Evolutionary conservation across 345 rosid species (phyloP).

Genomic region (Gossypium sturtianum): DNA sequence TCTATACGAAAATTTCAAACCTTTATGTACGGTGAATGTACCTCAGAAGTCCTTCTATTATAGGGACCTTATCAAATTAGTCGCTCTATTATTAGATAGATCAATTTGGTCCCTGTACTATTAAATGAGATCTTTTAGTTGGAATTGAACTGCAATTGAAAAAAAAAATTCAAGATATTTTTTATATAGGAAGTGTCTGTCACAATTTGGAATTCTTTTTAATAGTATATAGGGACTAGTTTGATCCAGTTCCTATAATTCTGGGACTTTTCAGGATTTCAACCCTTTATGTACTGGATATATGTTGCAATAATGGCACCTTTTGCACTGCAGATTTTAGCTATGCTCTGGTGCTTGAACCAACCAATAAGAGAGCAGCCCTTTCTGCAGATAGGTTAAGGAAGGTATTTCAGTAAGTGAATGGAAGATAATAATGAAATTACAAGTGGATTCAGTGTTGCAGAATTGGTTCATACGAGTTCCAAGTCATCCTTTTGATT

Average conservation of each 20-base stretch:
- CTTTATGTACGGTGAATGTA: not conserved
- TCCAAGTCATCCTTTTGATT: not conserved
- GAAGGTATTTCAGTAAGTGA: slow-evolving; percentile 41
- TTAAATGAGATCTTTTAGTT: too few species aligned
- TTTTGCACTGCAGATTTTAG: slow-evolving; percentile 55
- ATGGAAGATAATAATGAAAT: not conserved
- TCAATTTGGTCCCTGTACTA: too few species aligned
- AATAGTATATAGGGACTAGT: too few species aligned
- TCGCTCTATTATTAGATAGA: too few species aligned
- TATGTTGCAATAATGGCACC: not conserved
- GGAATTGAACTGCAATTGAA: too few species aligned
- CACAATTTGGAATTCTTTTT: too few species aligned
- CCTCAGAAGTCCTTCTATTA: too few species aligned
- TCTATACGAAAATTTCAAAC: not conserved
- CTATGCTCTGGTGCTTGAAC: slow-evolving; percentile 86
- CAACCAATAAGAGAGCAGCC: slow-evolving; percentile 87
- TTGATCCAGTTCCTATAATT: too few species aligned
- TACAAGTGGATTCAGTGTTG: not conserved
- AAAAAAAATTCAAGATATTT: too few species aligned
- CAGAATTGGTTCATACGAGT: not conserved
- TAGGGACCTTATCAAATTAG: too few species aligned
- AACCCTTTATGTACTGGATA: not conserved
- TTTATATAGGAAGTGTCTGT: too few species aligned
- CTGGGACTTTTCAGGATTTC: too few species aligned
- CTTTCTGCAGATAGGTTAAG: slow-evolving; percentile 67